These are phyloP conservation scores for Blumeriella jaapii DNA, from an alignment of 2,329 filamentous ascomycete genomes.

Conservation along the genomic window DNA sequence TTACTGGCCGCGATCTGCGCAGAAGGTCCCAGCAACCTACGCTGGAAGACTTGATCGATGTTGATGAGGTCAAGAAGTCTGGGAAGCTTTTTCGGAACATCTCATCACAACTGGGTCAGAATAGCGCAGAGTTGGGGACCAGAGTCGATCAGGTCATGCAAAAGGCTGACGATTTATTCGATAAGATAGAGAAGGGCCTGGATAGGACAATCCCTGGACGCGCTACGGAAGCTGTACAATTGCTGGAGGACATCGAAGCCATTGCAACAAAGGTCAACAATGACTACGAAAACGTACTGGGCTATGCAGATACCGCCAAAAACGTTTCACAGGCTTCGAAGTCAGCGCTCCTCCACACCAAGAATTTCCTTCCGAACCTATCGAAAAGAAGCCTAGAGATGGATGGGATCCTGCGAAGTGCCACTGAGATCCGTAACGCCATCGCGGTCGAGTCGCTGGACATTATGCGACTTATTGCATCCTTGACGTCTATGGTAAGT, in stretches of 20 bases:
- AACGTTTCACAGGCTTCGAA: slow-evolving; percentile 52
- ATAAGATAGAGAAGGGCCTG: slow-evolving; percentile 49
- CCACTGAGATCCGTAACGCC: slow-evolving; percentile 54
- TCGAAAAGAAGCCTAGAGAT: slow-evolving; percentile 46
- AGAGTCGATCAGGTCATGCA: slow-evolving; percentile 47
- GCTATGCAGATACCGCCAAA: slow-evolving; percentile 55
- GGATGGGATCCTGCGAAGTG: slow-evolving; percentile 46
- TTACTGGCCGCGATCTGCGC: slow-evolving; percentile 39
- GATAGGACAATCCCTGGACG: slow-evolving; percentile 44
- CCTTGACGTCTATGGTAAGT: slow-evolving; percentile 64
- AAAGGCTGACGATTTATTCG: slow-evolving; percentile 49
- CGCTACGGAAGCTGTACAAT: slow-evolving; percentile 50
- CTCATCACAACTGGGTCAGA: slow-evolving; percentile 46
- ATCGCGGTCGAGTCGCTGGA: slow-evolving; percentile 53
- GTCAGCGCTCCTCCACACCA: slow-evolving; percentile 51
- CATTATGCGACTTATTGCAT: slow-evolving; percentile 74
- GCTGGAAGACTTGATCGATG: slow-evolving; percentile 65
- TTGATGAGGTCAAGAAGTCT: slow-evolving; percentile 60
- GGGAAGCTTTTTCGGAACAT: slow-evolving; percentile 51
- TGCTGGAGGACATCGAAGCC: slow-evolving; percentile 77
- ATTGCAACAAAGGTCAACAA: slow-evolving; percentile 77
- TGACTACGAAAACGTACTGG: slow-evolving; percentile 69
- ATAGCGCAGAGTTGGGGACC: slow-evolving; percentile 49
- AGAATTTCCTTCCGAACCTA: slow-evolving; percentile 47
- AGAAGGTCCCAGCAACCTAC: slow-evolving; percentile 41